These are phyloP conservation scores for Raddia distichophylla DNA, from an alignment of 176 grass and related monocot genomes.

Conservation along the genomic window DNA sequence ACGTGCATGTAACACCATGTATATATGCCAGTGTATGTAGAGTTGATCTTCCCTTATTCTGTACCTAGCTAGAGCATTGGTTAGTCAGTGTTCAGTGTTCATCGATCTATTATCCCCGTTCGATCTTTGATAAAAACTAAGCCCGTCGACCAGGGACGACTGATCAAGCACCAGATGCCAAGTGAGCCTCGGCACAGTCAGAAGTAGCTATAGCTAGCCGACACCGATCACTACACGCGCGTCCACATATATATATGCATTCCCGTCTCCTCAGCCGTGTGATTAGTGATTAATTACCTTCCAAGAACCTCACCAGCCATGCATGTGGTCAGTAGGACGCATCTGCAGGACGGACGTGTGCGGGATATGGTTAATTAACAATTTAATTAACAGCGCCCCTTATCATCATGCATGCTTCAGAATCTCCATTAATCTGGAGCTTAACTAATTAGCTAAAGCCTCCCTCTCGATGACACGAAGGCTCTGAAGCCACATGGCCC, in stretches of 20 bases:
- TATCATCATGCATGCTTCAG: slow-evolving; percentile 29
- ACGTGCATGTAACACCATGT: no score
- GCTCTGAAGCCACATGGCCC: slow-evolving; percentile 37
- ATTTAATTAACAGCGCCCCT: neutral
- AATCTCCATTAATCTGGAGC: slow-evolving; percentile 5
- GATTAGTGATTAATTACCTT: neutral
- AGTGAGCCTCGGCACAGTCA: no score
- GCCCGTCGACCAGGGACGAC: no score
- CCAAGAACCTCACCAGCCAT: slow-evolving; percentile 26
- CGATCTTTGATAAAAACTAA: no score
- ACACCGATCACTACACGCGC: no score
- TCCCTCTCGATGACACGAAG: slow-evolving; percentile 20
- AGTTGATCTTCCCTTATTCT: no score
- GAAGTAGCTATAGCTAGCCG: no score
- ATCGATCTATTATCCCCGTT: no score
- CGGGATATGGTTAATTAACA: neutral
- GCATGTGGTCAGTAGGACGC: slow-evolving; percentile 5
- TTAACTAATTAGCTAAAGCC: neutral
- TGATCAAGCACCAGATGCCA: no score
- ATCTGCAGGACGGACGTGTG: neutral
- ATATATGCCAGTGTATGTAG: no score
- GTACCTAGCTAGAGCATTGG: no score
- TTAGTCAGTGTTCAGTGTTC: no score
- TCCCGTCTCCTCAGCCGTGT: neutral
- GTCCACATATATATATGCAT: neutral